Evolutionary conservation across 768 basidiomycete species (phyloP), one percentile per base, ranked within the genome.

Genomic region (Termitomyces bulborhizus): DNA sequence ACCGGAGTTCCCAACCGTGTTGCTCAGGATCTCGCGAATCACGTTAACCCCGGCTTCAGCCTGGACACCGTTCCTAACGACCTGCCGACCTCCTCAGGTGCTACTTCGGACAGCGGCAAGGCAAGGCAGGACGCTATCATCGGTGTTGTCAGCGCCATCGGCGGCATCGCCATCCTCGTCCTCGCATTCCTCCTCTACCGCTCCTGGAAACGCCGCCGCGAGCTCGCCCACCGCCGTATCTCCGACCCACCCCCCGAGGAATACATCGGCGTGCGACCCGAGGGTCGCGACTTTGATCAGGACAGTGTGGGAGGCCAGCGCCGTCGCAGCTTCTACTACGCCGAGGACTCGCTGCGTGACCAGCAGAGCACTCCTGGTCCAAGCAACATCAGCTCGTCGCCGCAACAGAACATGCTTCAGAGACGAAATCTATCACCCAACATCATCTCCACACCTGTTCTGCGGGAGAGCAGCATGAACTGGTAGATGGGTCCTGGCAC

Each of bases 91-190:
- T 60, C 61, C 13, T 62, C 66, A 1, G 70, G 62, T 29, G 68
- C 65, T 26, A 67, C 73, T 15, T 65, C 67, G n/a, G 58, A 59
- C 39, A 61, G 58, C 21, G 71, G 72, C 53, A 82, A 79, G 62
- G 73, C 77, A 15, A 78, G 91, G 12, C 81, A 88, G 64, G 84
- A 95, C 60, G 90, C 90, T 26, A 93, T 96, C 65, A 94, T 97
- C 58, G 94, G 94, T 21, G 92, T 96, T 3, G 89, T 93, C 59
- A 84, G 81, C 40, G 84, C 88, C 2, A 79, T 96, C 18, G 93
- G 93, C 12, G 88, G 80, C 4, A 79, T 94, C 53, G 85, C 90
- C 0, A 66, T 93, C 42, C 63, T 90, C 41, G 83, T 89, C 36
- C 76, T 93, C 31, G 77, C 76, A 15, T 88, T 83, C 73, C 85